These are phyloP conservation scores for Colletotrichum orbiculare DNA, from an alignment of 2,329 filamentous ascomycete species.

Conservation along the genomic window DNA sequence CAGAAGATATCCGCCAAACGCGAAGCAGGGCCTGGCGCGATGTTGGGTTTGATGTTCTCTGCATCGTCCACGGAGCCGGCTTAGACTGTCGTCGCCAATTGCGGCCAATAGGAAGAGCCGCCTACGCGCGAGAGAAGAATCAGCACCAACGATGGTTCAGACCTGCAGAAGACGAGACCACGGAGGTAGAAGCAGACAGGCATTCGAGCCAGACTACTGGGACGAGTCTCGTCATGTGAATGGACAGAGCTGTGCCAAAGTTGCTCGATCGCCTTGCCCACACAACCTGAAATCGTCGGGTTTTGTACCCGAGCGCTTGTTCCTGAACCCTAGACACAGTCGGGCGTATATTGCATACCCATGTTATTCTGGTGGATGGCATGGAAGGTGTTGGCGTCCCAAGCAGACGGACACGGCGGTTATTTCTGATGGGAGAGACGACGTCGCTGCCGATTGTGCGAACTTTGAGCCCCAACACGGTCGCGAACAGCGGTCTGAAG, in stretches of 20 bases:
- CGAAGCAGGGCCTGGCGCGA: conserved; percentile 24
- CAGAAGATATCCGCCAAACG: conserved; percentile 16
- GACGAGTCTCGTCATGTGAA: conserved; percentile 23
- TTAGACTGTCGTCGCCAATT: conserved; percentile 23
- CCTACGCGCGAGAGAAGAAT: conserved; percentile 28
- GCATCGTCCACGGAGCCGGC: conserved; percentile 6
- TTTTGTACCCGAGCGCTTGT: conserved; percentile 22
- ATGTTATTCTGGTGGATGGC: conserved; percentile 12
- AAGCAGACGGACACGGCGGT: conserved; percentile 20
- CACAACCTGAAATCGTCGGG: not conserved
- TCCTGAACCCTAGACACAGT: not conserved
- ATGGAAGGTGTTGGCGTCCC: conserved; percentile 4
- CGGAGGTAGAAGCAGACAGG: not conserved
- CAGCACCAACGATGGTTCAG: conserved; percentile 18
- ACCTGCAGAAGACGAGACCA: conserved; percentile 21
- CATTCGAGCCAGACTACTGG: conserved; percentile 24
- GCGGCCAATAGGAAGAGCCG: conserved; percentile 20
- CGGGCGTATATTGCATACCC: not conserved
- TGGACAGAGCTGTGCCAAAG: conserved; percentile 13
- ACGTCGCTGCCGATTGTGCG: not conserved
- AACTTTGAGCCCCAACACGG: not conserved
- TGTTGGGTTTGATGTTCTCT: conserved; percentile 21
- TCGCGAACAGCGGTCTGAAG: conserved; percentile 14
- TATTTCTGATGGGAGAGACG: conserved; percentile 5
- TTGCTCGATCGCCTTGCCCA: not conserved